Evolutionary conservation across 768 basidiomycete species (phyloP).

Genomic region (Leccinum incarnatum): DNA sequence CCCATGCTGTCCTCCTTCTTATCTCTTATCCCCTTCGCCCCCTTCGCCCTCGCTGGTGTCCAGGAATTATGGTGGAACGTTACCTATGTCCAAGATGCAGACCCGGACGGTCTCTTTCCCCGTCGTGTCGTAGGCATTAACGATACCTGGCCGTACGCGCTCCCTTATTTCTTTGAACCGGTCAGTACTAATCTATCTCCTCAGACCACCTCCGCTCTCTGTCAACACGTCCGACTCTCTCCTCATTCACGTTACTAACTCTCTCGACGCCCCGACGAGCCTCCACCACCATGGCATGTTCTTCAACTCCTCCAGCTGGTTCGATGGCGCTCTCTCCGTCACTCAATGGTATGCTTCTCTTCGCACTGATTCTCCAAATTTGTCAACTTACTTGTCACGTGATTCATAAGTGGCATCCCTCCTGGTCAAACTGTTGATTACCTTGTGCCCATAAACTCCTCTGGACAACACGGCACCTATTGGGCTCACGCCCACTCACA

Average conservation of each 20-base stretch:
- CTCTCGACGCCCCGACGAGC: conserved; percentile 60
- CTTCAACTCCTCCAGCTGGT: conserved; percentile 84
- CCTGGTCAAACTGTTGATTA: conserved; percentile 71
- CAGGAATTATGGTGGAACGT: conserved; percentile 89
- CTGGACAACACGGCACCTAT: conserved; percentile 76
- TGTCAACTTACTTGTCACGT: neutral
- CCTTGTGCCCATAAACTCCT: conserved; percentile 62
- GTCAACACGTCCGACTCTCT: conserved; percentile 71
- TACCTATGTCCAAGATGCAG: conserved; percentile 74
- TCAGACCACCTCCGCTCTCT: conserved; percentile 78
- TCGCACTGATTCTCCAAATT: accelerated
- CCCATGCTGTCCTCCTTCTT: conserved; percentile 4
- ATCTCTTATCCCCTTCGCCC: conserved; percentile 22
- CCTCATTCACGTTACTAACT: conserved; percentile 74
- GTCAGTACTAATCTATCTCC: neutral
- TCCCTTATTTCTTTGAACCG: neutral
- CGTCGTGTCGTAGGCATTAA: conserved; percentile 87
- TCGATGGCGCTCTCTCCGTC: conserved; percentile 82
- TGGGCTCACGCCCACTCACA: conserved; percentile 75
- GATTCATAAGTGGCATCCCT: conserved; percentile 64
- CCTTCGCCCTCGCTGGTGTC: conserved; percentile 56
- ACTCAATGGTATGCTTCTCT: conserved; percentile 66
- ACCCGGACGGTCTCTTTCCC: conserved; percentile 78
- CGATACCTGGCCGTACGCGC: conserved; percentile 86
- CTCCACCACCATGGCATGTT: conserved; percentile 96